Evolutionary conservation across 495 filamentous ascomycete species (phyloP).

Genomic region (Aspergillus carlsbadensis): DNA sequence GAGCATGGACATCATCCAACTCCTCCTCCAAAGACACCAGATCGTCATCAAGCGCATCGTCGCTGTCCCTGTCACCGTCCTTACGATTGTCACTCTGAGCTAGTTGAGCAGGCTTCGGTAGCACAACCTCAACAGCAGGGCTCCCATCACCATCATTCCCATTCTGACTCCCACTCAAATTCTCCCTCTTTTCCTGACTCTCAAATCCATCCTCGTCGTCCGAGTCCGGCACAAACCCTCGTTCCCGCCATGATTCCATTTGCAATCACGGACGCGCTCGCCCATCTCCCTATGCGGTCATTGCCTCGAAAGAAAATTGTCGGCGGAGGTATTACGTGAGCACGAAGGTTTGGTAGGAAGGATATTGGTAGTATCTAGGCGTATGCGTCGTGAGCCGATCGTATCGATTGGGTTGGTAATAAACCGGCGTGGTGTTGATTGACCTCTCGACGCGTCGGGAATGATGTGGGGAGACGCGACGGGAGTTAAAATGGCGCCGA

Average conservation of each 20-base stretch:
- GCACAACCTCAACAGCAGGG: conserved; percentile 14
- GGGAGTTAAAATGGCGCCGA: conserved; percentile 14
- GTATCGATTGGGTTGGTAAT: background rate
- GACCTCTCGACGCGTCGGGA: conserved; percentile 35
- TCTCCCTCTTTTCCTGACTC: conserved; percentile 28
- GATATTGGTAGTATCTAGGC: background rate
- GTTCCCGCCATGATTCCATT: conserved; percentile 63
- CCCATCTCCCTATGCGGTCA: conserved; percentile 43
- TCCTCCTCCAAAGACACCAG: background rate
- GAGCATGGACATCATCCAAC: background rate
- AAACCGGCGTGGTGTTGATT: background rate
- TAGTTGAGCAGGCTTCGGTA: background rate
- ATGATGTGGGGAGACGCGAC: conserved; percentile 35
- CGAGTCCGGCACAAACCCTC: conserved; percentile 63
- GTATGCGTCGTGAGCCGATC: background rate
- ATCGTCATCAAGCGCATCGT: background rate
- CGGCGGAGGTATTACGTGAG: too few relatives aligned
- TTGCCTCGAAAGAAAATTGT: conserved; percentile 17
- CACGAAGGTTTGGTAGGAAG: background rate
- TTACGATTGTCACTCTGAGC: background rate
- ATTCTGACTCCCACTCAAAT: conserved; percentile 1
- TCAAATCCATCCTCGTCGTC: conserved; percentile 57
- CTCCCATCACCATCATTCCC: conserved; percentile 14
- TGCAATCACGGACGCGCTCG: conserved; percentile 37
- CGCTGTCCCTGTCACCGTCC: background rate